Evolutionary conservation across 331 rosid genomes (phyloP).

Genomic region (Arachis monticola): DNA sequence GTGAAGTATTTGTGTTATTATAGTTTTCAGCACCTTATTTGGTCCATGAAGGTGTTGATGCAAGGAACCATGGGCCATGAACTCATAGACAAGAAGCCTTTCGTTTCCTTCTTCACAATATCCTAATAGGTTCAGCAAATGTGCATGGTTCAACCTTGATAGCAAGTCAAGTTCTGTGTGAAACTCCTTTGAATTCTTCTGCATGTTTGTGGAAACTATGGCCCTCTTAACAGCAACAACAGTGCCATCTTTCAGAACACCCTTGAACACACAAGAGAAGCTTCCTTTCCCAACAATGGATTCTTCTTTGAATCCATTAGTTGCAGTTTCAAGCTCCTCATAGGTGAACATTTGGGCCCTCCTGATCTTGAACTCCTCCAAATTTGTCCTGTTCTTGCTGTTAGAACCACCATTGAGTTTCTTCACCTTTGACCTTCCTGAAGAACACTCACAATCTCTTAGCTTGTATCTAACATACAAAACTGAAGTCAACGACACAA

Average conservation of each 20-base stretch:
- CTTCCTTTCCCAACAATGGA: constrained; percentile 93
- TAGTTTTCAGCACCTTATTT: constrained; percentile 50
- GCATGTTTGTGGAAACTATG: constrained; percentile 80
- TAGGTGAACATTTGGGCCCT: constrained; percentile 90
- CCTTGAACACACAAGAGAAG: constrained; percentile 88
- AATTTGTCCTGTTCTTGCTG: constrained; percentile 68
- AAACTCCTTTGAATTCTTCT: constrained; percentile 90
- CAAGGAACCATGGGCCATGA: constrained; percentile 96
- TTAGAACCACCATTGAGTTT: constrained; percentile 56
- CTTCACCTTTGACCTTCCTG: constrained; percentile 51
- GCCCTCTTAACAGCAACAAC: constrained; percentile 95
- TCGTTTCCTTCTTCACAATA: constrained; percentile 94
- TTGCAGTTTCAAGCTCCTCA: constrained; percentile 87
- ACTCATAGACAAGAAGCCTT: constrained; percentile 94
- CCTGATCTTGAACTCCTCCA: constrained; percentile 78
- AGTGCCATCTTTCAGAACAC: constrained; percentile 82
- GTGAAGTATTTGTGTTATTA: no score
- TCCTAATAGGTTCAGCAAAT: constrained; percentile 88
- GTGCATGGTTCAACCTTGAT: constrained; percentile 90
- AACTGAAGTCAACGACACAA: constrained; percentile 68
- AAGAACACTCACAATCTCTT: constrained; percentile 67
- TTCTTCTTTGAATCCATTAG: constrained; percentile 81
- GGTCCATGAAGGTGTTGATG: constrained; percentile 91
- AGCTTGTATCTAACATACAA: constrained; percentile 79
- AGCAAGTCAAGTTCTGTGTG: constrained; percentile 93